Evolutionary conservation across 108 stramenopile species (phyloP).

Genomic region (Pseudonitzschia delicatissima): DNA sequence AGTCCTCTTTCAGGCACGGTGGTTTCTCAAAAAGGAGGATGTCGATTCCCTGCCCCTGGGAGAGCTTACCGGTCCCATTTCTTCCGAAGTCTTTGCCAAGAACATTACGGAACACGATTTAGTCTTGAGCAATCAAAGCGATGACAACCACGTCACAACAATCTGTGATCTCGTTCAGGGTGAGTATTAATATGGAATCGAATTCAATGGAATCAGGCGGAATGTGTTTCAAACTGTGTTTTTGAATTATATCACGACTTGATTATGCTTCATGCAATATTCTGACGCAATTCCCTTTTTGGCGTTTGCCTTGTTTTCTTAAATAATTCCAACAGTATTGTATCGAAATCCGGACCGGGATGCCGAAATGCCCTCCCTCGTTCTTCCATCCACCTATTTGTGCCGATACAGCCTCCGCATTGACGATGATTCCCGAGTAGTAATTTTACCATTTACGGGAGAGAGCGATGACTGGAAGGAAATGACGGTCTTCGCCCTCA

Average conservation of each 20-base stretch:
- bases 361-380: conserved; percentile 5
- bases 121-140: conserved; percentile 55
- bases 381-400: conserved; percentile 37
- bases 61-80: conserved; percentile 30
- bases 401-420: conserved; percentile 47
- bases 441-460: conserved; percentile 27
- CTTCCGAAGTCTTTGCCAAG: conserved; percentile 19
- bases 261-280: too few species aligned
- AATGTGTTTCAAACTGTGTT: too few species aligned
- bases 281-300: background rate
- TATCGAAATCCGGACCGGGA: conserved; percentile 27
- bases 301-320: too few species aligned
- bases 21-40: conserved; percentile 54
- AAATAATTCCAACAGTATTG: too few species aligned
- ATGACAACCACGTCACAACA: conserved; percentile 59
- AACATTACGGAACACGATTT: conserved; percentile 48
- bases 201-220: too few species aligned
- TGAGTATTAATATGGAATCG: background rate
- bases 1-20: conserved; percentile 25
- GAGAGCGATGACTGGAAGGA: conserved; percentile 19
- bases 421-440: conserved; percentile 12
- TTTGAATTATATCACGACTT: too few species aligned
- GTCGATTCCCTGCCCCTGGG: conserved; percentile 43
- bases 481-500: conserved; percentile 1
- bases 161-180: conserved; percentile 42